Evolutionary conservation across 306 rosid genomes (phyloP), one percentile per base, ranked within the genome.

Genomic region (Dryas alaskensis): DNA sequence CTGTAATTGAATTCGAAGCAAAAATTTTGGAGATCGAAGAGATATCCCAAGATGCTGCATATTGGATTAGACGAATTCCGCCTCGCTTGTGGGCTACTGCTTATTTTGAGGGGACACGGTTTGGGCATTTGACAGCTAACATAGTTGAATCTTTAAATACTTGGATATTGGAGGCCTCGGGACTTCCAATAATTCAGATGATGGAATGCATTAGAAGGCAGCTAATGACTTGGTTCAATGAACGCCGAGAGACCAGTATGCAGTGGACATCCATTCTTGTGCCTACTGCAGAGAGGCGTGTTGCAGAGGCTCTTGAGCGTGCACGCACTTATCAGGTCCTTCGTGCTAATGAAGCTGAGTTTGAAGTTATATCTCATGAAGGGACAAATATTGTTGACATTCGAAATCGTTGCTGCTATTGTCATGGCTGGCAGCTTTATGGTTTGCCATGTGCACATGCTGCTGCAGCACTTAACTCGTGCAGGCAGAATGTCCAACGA

Each of bases 391-490:
- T 87, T 17, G 97, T 91, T 39, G 97, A 91, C 73, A 91, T 91
- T 66, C 81, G 97, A 52, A 89, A 84, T 54, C 94, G 97, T 4
- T 84, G 86, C 83, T 91, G 97, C 81, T 86, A 70, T 63, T 91
- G 97, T 73, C 90, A 94, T 6, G 97, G 92, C 31, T 91, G 94
- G 97, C 97, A 91, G 88, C 86, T 89, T 31, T 87, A 87, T 81
- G 97, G 97, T 59, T 79, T 91, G 81, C 97, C 97, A 7, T 91
- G 97, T 55, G 92, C 97, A 17, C 97, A 91, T 73, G 97, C 97
- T 5, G 97, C 89, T 77, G 96, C 97, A 4, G 97, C 97, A 16
- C 97, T 91, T 76, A 86, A 89, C 27, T 91, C 97, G 4, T 89
- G 95, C 67, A 81, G 97, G 82, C 97, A 91, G 82, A 88, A 91